Conservation (phyloP, 139 green algal genomes). For the Yamagishiella unicocca region DNA sequence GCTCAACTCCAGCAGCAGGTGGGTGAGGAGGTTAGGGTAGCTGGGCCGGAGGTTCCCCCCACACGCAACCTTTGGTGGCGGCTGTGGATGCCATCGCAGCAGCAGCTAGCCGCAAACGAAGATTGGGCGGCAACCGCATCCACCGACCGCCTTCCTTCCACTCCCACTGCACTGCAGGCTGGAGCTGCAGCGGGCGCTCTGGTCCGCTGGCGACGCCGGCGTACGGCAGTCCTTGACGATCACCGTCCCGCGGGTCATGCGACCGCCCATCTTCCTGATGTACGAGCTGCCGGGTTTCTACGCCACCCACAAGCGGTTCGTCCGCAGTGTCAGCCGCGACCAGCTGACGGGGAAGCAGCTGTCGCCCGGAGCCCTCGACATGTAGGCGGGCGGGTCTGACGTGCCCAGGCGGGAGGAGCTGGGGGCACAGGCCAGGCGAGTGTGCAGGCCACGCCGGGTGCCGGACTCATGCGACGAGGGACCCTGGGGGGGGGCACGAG, state of each 20-base stretch:
- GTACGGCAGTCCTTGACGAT: background rate
- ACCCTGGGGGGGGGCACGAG: too few relatives aligned
- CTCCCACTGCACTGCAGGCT: background rate
- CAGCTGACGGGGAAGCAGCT: slow-evolving; percentile 72
- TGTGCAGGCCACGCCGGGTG: too few relatives aligned
- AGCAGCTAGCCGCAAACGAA: too few relatives aligned
- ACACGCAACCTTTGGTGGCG: too few relatives aligned
- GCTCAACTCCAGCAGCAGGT: background rate
- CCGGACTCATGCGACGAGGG: too few relatives aligned
- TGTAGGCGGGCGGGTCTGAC: too few relatives aligned
- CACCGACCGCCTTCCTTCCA: background rate
- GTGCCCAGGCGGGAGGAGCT: too few relatives aligned
- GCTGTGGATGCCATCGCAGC: too few relatives aligned
- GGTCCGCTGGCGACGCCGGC: slow-evolving; percentile 2
- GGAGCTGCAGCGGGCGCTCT: background rate
- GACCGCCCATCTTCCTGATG: slow-evolving; percentile 82
- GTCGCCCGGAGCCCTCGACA: background rate
- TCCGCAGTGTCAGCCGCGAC: slow-evolving; percentile 71
- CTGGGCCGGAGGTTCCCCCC: too few relatives aligned
- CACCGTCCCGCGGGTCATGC: slow-evolving; percentile 43
- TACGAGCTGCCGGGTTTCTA: slow-evolving; percentile 84
- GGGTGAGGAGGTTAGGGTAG: too few relatives aligned
- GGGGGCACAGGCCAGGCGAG: too few relatives aligned
- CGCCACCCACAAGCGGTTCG: slow-evolving; percentile 90
- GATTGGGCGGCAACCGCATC: background rate